These are phyloP conservation scores for Fusarium pilosicola DNA, from an alignment of 2,329 filamentous ascomycete genomes.

Conservation along the genomic window DNA sequence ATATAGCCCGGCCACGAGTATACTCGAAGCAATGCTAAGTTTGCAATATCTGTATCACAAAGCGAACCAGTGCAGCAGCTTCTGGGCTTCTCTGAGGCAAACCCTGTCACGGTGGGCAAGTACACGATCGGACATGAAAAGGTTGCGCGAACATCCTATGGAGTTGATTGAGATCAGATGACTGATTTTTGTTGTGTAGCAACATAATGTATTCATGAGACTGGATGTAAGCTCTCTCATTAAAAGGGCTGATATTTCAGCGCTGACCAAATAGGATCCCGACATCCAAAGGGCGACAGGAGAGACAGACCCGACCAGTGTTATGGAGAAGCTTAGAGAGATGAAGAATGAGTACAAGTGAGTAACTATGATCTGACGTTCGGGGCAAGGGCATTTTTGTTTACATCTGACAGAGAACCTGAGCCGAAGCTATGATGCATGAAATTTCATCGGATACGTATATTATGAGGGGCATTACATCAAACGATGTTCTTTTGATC, in stretches of 20 bases:
- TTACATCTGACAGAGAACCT: background rate
- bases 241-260: rapidly evolving
- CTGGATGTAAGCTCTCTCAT: background rate
- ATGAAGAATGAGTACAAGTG: background rate
- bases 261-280: background rate
- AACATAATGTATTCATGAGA: background rate
- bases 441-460: background rate
- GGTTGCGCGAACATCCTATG: background rate
- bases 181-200: background rate
- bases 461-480: too few relatives aligned
- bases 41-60: background rate
- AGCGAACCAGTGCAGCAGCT: background rate
- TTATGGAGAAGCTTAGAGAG: background rate
- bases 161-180: rapidly evolving
- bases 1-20: background rate
- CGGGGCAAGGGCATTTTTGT: rapidly evolving
- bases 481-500: background rate
- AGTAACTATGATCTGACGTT: background rate
- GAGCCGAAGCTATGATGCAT: background rate
- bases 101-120: background rate
- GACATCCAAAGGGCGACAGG: background rate
- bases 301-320: background rate
- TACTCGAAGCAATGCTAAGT: background rate
- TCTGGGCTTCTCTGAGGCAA: background rate
- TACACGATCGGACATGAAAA: background rate